A percentile compares a stretch with the other conserved stretches of the same genome.
Conservation (phyloP, 1,139 yeast species). For the Oligophagozyma castellii region DNA sequence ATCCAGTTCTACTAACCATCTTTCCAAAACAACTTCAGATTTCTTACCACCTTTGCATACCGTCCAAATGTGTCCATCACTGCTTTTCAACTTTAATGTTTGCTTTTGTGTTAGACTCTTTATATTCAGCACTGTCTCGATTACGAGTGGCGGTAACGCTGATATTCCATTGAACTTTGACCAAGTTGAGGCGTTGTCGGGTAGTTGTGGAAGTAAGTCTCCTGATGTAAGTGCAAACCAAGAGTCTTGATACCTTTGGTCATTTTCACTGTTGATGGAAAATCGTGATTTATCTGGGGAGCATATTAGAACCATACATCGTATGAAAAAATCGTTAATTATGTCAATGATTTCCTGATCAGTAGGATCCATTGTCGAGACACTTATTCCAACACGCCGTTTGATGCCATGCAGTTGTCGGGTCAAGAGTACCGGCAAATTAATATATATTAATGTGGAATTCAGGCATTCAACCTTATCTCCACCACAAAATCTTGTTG, state of each 20-base stretch:
- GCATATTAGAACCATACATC: constrained; percentile 19
- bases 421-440: too few species aligned
- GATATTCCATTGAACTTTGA: constrained; percentile 14
- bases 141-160: constrained; percentile 59
- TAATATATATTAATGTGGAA: too few species aligned
- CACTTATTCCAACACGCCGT: too few species aligned
- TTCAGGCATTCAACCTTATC: too few species aligned
- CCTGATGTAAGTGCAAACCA: constrained; percentile 9
- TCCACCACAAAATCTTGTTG: too few species aligned
- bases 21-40: constrained; percentile 73
- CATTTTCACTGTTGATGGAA: constrained; percentile 6
- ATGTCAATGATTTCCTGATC: constrained; percentile 12
- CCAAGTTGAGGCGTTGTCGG: constrained; percentile 18
- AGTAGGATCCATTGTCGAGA: background rate
- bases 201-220: constrained; percentile 7
- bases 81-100: constrained; percentile 47
- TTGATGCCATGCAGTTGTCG: too few species aligned
- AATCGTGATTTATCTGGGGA: constrained; percentile 12
- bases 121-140: constrained; percentile 73
- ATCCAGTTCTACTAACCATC: constrained; percentile 84
- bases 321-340: constrained; percentile 22
- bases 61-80: constrained; percentile 34
- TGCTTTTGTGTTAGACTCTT: constrained; percentile 47
- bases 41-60: constrained; percentile 45
- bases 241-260: constrained; percentile 9